Base-by-base conservation (phyloP, 2,329 filamentous ascomycete species). In the Amauroascus niger region DNA sequence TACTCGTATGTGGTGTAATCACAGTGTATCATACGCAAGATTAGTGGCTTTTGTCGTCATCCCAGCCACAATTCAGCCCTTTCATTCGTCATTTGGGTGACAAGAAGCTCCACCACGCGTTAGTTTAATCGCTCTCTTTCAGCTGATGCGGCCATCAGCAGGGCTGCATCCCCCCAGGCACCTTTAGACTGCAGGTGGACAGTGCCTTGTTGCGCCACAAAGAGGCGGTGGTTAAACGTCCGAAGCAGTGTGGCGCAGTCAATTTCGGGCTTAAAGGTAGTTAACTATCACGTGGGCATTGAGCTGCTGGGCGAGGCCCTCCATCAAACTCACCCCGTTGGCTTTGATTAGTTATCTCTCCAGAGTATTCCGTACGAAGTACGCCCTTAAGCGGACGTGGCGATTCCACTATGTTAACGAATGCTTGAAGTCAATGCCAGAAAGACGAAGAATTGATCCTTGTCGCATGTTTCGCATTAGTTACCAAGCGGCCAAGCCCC, bases 71-170 rank as follows among this genome's bases (percentile, higher is more conserved):
- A 32, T 24, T 11, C 32, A 52, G 50, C 50, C 50, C 11, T 39
- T 20, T 46, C 40, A 52, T 52, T 52, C 30, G 50, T 52, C 50
- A 52, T 52, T 37, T 52, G 49, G 1, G 30, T 22, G 39, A 26
- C 49, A 45, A 52, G 16, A 28, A 6, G 37, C 3, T 11, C 48
- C 49, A 33, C 40, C 18, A 18, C 11, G 30, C n/a, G 30, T 6
- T 4, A 18, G 26, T 46, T 45, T 30, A 30, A 14, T 18, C 11
- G n/a, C n/a, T 30, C 26, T 13, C 35, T 2, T 30, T 43, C 48
- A 41, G 35, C 48, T 50, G 48, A 43, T 41, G 16, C 47, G 3
- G 30, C 32, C 32, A 35, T 6, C 6, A 39, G 16, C n/a, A 11
- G 39, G 9, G 5, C 14, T 16, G 18, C 30, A 35, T n/a, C 32